phyloP scores from a whole-genome alignment of 2,329 filamentous ascomycete genomes.

The Penicillium sp. region DNA sequence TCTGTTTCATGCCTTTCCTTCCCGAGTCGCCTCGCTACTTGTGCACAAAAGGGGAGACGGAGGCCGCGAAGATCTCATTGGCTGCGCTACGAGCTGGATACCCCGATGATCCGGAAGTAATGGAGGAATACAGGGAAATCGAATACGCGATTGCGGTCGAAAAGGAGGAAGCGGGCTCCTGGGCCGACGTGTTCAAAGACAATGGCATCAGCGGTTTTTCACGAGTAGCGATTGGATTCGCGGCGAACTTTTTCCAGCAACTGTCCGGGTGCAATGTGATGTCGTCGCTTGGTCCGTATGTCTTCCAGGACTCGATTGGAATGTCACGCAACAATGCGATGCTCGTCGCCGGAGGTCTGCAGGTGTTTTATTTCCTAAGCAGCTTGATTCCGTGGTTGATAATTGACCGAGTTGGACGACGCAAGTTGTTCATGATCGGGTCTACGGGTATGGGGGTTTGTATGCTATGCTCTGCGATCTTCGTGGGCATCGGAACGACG shows the following conservation, averaged over 20 bases:
- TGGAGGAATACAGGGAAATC: slow-evolving; percentile 20
- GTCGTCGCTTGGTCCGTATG: slow-evolving; percentile 28
- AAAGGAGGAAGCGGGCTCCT: slow-evolving; percentile 14
- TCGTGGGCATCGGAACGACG: slow-evolving; percentile 29
- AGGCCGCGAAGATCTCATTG: slow-evolving; percentile 15
- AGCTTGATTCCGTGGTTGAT: slow-evolving; percentile 32
- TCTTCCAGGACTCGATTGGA: slow-evolving; percentile 43
- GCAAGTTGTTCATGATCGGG: slow-evolving; percentile 16
- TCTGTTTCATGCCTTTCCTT: slow-evolving; percentile 18
- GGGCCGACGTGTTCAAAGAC: slow-evolving; percentile 21
- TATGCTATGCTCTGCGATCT: slow-evolving; percentile 32
- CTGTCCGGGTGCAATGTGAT: slow-evolving; percentile 20
- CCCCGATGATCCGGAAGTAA: slow-evolving; percentile 9
- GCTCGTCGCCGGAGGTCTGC: slow-evolving; percentile 34
- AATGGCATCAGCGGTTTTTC: slow-evolving; percentile 19
- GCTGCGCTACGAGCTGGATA: slow-evolving; percentile 15
- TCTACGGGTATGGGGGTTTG: slow-evolving; percentile 22
- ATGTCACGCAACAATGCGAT: slow-evolving; percentile 32
- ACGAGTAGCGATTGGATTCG: slow-evolving; percentile 14
- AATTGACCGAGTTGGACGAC: slow-evolving; percentile 17
- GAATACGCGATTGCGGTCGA: slow-evolving; percentile 19
- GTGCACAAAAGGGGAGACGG: slow-evolving; percentile 16
- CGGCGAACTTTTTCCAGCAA: slow-evolving; percentile 21
- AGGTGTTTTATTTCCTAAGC: slow-evolving; percentile 36
- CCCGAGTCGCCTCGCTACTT: slow-evolving; percentile 27